Evolutionary conservation across 2,329 filamentous ascomycete genomes (phyloP).

Genomic region (Neofusicoccum sp.): DNA sequence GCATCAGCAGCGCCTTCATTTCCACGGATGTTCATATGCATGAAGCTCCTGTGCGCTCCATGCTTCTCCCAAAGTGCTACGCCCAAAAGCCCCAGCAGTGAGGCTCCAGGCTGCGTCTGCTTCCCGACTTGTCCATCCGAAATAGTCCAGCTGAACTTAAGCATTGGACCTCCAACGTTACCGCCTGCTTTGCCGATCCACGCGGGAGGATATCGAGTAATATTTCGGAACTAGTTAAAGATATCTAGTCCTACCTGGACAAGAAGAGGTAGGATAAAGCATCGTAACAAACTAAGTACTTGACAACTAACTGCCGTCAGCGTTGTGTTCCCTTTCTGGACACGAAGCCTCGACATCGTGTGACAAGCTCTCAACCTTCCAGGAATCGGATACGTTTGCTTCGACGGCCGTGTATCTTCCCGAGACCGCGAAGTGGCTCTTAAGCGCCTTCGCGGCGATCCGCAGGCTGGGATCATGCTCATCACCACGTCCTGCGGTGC

Average conservation of each 20-base stretch:
- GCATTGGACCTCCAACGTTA: too few species aligned
- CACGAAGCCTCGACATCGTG: constrained; percentile 48
- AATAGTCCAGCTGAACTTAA: too few species aligned
- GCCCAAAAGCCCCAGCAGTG: too few species aligned
- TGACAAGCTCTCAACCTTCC: constrained; percentile 39
- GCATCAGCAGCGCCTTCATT: too few species aligned
- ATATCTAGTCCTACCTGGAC: background rate
- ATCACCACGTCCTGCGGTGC: constrained; percentile 53
- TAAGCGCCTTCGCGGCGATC: constrained; percentile 35
- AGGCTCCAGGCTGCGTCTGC: too few species aligned
- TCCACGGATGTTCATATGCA: background rate
- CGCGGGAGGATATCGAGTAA: background rate
- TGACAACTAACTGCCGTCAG: constrained; percentile 29
- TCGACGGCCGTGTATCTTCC: background rate
- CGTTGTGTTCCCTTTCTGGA: constrained; percentile 54
- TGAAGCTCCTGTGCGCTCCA: background rate
- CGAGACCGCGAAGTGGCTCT: background rate
- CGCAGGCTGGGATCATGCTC: constrained; percentile 43
- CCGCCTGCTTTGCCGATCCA: background rate
- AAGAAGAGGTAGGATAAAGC: background rate
- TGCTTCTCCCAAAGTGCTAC: background rate
- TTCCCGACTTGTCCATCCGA: too few species aligned
- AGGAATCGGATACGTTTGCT: background rate
- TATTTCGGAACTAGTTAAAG: too few species aligned
- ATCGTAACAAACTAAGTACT: background rate